These are phyloP conservation scores for Diaporthe caulivora DNA, from an alignment of 2,329 filamentous ascomycete genomes.

Conservation along the genomic window DNA sequence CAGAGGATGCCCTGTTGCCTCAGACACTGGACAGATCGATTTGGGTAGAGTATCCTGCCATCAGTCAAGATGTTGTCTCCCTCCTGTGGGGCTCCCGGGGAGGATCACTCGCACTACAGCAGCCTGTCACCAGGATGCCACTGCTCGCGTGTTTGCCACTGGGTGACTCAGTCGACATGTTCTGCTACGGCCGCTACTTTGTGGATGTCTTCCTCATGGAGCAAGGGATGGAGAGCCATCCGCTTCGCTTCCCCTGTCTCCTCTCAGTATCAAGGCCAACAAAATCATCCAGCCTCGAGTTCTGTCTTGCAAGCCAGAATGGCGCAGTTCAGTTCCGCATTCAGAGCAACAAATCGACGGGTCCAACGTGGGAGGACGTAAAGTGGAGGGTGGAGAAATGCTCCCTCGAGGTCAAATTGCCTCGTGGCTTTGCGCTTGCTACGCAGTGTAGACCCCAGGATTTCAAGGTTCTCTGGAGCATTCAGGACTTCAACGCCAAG, in stretches of 20 bases:
- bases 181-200: constrained; percentile 83
- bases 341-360: constrained; percentile 74
- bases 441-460: constrained; percentile 81
- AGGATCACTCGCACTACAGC: constrained; percentile 62
- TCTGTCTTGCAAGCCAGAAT: constrained; percentile 84
- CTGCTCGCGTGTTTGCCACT: constrained; percentile 80
- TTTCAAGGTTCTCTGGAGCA: constrained; percentile 82
- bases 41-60: constrained; percentile 82
- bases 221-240: constrained; percentile 75
- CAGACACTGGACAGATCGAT: constrained; percentile 84
- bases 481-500: constrained; percentile 86
- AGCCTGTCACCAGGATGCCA: constrained; percentile 60
- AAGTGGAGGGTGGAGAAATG: constrained; percentile 79
- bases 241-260: constrained; percentile 78
- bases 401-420: constrained; percentile 76
- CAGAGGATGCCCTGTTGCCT: constrained; percentile 76
- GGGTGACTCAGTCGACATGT: constrained; percentile 78
- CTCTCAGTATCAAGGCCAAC: constrained; percentile 80
- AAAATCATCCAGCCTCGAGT: constrained; percentile 76
- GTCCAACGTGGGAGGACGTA: constrained; percentile 85
- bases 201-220: constrained; percentile 82
- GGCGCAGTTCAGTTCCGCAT: constrained; percentile 81
- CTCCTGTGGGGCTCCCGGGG: constrained; percentile 74
- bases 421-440: constrained; percentile 80
- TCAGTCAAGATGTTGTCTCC: constrained; percentile 78